A percentile compares a stretch with the other conserved stretches of the same genome.
phyloP scores from a whole-genome alignment of 2,329 filamentous ascomycete species.

The Exophiala spinifera region DNA sequence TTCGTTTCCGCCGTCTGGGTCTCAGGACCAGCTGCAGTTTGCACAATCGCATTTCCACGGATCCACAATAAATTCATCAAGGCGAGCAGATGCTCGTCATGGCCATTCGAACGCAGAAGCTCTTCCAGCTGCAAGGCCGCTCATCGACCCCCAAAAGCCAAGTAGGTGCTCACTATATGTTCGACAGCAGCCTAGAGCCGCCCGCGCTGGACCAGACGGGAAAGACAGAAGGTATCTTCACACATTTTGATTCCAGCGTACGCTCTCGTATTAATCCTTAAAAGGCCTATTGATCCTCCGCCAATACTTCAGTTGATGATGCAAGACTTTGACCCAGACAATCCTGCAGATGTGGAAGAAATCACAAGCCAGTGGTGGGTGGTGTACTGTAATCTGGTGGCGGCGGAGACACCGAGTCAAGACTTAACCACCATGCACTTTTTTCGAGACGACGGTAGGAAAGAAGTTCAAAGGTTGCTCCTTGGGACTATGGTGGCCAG shows the following conservation, averaged over 20 bases:
- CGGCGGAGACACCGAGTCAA: conserved; percentile 23
- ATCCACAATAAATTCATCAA: background rate
- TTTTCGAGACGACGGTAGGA: conserved; percentile 24
- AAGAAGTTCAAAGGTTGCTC: conserved; percentile 26
- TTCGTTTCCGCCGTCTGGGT: background rate
- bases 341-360: conserved; percentile 37
- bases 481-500: conserved; percentile 34
- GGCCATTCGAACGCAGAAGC: background rate
- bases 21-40: background rate
- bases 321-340: conserved; percentile 42
- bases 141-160: conserved; percentile 6
- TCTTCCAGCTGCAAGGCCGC: background rate
- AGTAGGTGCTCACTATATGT: conserved; percentile 40
- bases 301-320: conserved; percentile 48
- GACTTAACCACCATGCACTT: conserved; percentile 27
- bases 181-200: conserved; percentile 46
- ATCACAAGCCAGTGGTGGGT: conserved; percentile 39
- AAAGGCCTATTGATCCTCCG: conserved; percentile 44
- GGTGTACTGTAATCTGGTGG: conserved; percentile 45
- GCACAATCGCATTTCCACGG: background rate
- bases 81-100: background rate
- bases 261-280: conserved; percentile 38
- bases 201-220: conserved; percentile 46
- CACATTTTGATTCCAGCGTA: conserved; percentile 38
- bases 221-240: conserved; percentile 44